These are phyloP conservation scores for Kuraishia piskuri DNA, from an alignment of 805 yeast species.

Conservation along the genomic window DNA sequence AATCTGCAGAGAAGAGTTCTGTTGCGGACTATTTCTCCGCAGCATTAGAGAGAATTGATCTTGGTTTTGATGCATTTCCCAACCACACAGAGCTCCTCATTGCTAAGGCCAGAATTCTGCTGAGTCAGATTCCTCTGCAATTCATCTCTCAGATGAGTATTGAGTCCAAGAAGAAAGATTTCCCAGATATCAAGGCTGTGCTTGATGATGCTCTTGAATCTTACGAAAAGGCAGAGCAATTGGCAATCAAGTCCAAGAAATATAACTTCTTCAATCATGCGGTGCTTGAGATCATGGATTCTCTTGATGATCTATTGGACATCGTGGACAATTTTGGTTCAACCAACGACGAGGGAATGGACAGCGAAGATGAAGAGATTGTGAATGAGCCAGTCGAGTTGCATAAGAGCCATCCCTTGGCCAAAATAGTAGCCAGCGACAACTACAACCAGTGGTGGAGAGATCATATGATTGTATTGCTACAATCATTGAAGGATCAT, in stretches of 20 bases:
- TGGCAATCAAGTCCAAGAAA: slow-evolving; percentile 15
- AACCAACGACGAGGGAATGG: slow-evolving; percentile 48
- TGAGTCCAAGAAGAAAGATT: slow-evolving; percentile 26
- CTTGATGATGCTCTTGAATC: slow-evolving; percentile 37
- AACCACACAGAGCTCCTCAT: slow-evolving; percentile 38
- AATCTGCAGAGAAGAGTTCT: slow-evolving; percentile 4
- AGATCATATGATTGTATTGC: slow-evolving; percentile 27
- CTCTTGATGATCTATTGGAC: slow-evolving; percentile 61
- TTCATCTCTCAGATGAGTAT: slow-evolving; percentile 41
- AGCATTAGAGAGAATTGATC: slow-evolving; percentile 59
- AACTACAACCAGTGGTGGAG: slow-evolving; percentile 50
- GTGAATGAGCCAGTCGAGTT: slow-evolving; percentile 27
- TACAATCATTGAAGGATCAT: slow-evolving; percentile 21
- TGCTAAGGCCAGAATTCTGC: slow-evolving; percentile 44
- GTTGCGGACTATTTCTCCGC: slow-evolving; percentile 56
- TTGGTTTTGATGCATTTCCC: slow-evolving; percentile 46
- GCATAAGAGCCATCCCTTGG: slow-evolving; percentile 48
- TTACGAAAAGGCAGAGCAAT: slow-evolving; percentile 35
- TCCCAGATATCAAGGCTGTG: slow-evolving; percentile 26
- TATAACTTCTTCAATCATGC: slow-evolving; percentile 25
- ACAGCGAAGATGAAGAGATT: slow-evolving; percentile 43
- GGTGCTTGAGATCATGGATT: slow-evolving; percentile 42
- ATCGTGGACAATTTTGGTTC: slow-evolving; percentile 60
- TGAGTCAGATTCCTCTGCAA: slow-evolving; percentile 53
- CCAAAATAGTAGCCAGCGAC: slow-evolving; percentile 25